These are phyloP conservation scores for Ogataea nitratoaversa DNA, from an alignment of 805 yeast genomes.

Conservation along the genomic window DNA sequence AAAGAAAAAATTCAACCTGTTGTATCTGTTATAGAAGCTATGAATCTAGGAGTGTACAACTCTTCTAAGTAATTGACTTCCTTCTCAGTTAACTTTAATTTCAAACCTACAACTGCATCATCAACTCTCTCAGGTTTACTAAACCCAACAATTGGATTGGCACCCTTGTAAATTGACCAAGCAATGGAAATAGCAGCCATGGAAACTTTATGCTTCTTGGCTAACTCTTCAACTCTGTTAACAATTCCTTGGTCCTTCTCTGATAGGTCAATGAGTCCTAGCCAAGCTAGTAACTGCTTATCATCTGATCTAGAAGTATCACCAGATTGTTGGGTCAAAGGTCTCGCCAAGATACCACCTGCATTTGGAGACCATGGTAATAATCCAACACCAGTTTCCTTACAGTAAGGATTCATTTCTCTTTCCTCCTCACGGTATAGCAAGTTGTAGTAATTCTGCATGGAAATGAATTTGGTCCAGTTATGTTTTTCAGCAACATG, in stretches of 20 bases:
- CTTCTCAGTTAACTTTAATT: conserved; percentile 34
- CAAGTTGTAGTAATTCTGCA: conserved; percentile 57
- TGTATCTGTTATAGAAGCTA: background rate
- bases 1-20: too few relatives aligned
- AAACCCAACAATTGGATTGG: conserved; percentile 52
- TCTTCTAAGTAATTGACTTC: conserved; percentile 35
- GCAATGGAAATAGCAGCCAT: conserved; percentile 53
- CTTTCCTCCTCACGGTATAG: conserved; percentile 62
- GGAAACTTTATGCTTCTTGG: conserved; percentile 39
- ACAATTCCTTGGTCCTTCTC: conserved; percentile 18
- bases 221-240: conserved; percentile 47
- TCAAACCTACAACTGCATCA: conserved; percentile 42
- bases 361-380: conserved; percentile 64
- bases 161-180: conserved; percentile 47
- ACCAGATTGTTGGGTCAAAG: conserved; percentile 19
- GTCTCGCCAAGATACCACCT: conserved; percentile 51
- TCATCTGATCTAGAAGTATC: conserved; percentile 1
- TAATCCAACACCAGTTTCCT: conserved; percentile 48
- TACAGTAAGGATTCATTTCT: conserved; percentile 54
- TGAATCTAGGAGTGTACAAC: conserved; percentile 20
- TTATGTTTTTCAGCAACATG: conserved; percentile 49
- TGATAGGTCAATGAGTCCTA: conserved; percentile 16
- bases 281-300: background rate
- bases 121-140: conserved; percentile 44
- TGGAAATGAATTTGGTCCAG: conserved; percentile 55